Base-by-base conservation (phyloP, 768 basidiomycete species). In the Lyophyllum semitale region DNA sequence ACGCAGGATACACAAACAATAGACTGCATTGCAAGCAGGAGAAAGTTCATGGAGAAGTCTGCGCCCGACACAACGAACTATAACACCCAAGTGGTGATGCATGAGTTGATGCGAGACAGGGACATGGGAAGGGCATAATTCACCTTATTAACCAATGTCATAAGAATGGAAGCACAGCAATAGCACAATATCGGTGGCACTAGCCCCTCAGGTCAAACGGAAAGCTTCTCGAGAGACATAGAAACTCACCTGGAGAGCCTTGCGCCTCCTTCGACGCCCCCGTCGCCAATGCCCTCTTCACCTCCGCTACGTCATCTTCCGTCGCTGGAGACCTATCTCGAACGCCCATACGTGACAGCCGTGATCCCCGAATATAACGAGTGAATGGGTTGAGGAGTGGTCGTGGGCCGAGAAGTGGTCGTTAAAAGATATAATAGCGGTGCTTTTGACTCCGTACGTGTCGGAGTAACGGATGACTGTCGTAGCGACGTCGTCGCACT, bases 61-160 rank as follows among this genome's bases (percentile, higher is more conserved):
- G 79, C 79, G 5, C 97, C 97, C 1, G 95, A 98, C 7, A 98
- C 96, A 53, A 98, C 93, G 62, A 90, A 98, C 91, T 98, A 63
- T 32, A 45, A 30, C 44, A 9, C 25, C 18, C 32, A 22, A n/a
- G 51, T 35, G 48, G 12, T 9, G 54, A 33, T 40, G 23, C 23
- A 9, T 30, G 22, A 12, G 22, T 51, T 9, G 18, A 29, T n/a
- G n/a, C 23, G 35, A 12, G 45, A 17, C 17, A 15, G 11, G n/a
- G 8, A 27, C 17, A 4, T 15, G 4, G 45, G 22, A 18, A 53
- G n/a, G n/a, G n/a, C n/a, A n/a, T n/a, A n/a, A 76, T 54, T 11
- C 58, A 93, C 95, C 81, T 98, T 98, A 77, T 98, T 98, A 59
- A 96, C 85, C 42, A 98, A 81, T 0, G 97, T 99, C 97, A 99